A percentile compares a stretch with the other conserved stretches of the same genome.
Conservation (phyloP, 768 basidiomycete species). For the Lentinula aciculospora region DNA sequence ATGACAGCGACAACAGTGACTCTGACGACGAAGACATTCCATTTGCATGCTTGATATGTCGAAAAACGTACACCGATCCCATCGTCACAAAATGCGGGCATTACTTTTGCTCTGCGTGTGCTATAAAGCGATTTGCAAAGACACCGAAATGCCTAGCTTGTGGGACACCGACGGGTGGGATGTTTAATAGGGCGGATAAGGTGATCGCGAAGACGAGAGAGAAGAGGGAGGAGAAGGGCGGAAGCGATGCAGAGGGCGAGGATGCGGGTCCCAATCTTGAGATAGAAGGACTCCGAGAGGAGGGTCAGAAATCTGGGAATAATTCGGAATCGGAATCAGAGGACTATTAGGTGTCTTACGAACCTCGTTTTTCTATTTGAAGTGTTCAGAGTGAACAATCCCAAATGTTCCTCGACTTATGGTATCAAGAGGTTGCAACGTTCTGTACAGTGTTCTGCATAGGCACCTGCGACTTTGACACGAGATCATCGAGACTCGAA, state of each 20-base stretch:
- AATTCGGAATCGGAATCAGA: slow-evolving; percentile 27
- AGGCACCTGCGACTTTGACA: no score
- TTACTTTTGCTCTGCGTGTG: slow-evolving; percentile 93
- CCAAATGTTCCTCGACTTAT: no score
- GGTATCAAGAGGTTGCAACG: no score
- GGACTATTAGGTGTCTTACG: slow-evolving; percentile 16
- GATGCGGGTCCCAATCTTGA: slow-evolving; percentile 40
- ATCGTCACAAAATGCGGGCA: slow-evolving; percentile 95
- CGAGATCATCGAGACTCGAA: no score
- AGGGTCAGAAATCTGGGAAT: slow-evolving; percentile 25
- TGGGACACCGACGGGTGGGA: slow-evolving; percentile 87
- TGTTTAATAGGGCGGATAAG: slow-evolving; percentile 95
- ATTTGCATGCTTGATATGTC: slow-evolving; percentile 97
- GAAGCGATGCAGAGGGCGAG: slow-evolving; percentile 35
- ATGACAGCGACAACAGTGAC: slow-evolving; percentile 51
- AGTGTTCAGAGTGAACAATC: no score
- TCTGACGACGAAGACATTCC: slow-evolving; percentile 86
- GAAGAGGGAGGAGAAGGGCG: slow-evolving; percentile 55
- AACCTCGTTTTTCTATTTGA: slow-evolving; percentile 8
- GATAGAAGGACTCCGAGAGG: slow-evolving; percentile 52
- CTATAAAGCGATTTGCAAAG: slow-evolving; percentile 90
- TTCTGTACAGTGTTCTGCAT: no score
- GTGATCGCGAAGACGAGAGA: slow-evolving; percentile 84
- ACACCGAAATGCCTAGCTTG: slow-evolving; percentile 96
- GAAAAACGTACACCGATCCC: slow-evolving; percentile 91